Conservation (phyloP, 345 rosid species). For the Ceriops tagal region DNA sequence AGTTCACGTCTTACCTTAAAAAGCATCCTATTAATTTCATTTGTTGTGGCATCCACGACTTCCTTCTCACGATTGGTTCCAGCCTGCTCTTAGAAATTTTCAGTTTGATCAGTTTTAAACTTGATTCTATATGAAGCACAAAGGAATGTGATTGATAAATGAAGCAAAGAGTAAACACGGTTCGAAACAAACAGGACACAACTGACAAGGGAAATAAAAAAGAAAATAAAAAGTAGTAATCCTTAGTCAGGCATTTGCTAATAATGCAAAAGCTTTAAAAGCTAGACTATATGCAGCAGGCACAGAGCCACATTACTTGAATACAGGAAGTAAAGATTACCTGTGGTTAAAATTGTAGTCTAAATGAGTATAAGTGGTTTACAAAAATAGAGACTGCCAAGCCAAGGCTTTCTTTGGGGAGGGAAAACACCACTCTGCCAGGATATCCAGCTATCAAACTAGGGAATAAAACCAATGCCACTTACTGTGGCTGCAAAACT, state of each 20-base stretch:
- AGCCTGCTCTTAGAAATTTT: conserved; percentile 44
- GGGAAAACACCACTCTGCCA: no score
- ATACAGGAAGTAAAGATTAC: no score
- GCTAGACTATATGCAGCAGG: no score
- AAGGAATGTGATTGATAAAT: background rate
- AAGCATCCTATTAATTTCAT: conserved; percentile 71
- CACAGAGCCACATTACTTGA: no score
- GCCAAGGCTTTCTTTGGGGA: no score
- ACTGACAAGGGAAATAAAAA: background rate
- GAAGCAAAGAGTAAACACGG: background rate
- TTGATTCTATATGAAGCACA: conserved; percentile 5
- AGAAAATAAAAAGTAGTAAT: background rate
- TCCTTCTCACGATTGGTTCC: conserved; percentile 78
- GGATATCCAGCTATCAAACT: no score
- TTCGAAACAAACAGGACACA: background rate
- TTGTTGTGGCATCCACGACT: conserved; percentile 64
- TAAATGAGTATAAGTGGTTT: no score
- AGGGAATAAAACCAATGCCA: no score
- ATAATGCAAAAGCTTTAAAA: no score
- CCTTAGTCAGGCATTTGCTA: background rate
- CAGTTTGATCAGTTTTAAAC: conserved; percentile 16
- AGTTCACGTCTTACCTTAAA: conserved; percentile 56
- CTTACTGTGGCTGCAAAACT: no score
- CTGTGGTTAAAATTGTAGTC: no score
- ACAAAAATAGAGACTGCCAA: no score